Conservation (phyloP, 176 grass and related monocot genomes). For the Ensete ventricosum region DNA sequence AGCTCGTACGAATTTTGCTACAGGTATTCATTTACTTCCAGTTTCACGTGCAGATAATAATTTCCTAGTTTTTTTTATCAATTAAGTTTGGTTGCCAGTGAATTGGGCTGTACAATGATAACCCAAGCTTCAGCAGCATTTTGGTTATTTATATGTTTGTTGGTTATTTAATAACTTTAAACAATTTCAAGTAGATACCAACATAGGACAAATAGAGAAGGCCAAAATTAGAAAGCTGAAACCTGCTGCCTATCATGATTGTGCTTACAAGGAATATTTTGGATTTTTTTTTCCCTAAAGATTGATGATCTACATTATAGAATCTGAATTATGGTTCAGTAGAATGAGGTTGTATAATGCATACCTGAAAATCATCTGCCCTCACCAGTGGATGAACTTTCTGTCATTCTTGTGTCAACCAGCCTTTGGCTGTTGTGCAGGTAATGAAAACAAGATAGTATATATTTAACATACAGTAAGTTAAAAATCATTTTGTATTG, state of each 20-base stretch:
- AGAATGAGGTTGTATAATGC: too few relatives aligned
- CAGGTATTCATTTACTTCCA: conserved; percentile 32
- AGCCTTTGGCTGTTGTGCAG: too few relatives aligned
- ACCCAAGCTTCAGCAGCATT: background rate
- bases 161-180: background rate
- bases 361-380: too few relatives aligned
- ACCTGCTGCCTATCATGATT: background rate
- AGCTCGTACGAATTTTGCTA: conserved; percentile 88
- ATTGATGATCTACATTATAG: background rate
- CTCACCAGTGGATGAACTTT: too few relatives aligned
- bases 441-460: too few relatives aligned
- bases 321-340: too few relatives aligned
- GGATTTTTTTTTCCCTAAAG: background rate
- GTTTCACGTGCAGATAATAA: background rate
- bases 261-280: background rate
- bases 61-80: background rate
- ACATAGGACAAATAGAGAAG: background rate
- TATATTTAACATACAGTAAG: too few relatives aligned
- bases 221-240: background rate
- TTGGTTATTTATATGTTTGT: background rate
- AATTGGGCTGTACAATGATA: background rate
- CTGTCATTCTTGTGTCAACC: too few relatives aligned
- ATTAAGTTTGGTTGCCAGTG: background rate
- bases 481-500: too few relatives aligned
- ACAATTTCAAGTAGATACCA: background rate